Percentiles rank a stretch among this genome's conserved stretches.
These are phyloP conservation scores for Skeletonema costatum DNA, from an alignment of 108 stramenopile genomes.

Conservation along the genomic window DNA sequence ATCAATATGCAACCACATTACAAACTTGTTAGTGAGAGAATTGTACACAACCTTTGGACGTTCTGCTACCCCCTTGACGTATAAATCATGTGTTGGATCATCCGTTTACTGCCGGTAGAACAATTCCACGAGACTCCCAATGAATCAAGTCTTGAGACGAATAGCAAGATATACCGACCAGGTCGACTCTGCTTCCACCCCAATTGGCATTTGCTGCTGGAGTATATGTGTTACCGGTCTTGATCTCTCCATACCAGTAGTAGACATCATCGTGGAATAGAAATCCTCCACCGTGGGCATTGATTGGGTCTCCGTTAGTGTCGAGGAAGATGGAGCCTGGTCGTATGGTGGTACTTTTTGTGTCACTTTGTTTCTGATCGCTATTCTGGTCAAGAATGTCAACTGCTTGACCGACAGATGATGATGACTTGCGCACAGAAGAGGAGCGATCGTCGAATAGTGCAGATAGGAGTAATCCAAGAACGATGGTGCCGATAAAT, in stretches of 20 bases:
- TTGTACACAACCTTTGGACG: constrained; percentile 32
- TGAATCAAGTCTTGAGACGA: constrained; percentile 13
- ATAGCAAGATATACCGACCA: constrained; percentile 25
- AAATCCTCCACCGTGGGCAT: constrained; percentile 34
- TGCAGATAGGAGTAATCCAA: too few relatives aligned
- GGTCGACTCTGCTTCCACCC: constrained; percentile 29
- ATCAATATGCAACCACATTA: constrained; percentile 34
- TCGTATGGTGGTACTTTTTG: neutral
- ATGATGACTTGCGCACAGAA: too few relatives aligned
- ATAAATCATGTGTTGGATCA: constrained; percentile 20
- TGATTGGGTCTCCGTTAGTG: constrained; percentile 19
- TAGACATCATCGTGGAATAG: constrained; percentile 14
- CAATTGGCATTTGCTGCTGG: constrained; percentile 17
- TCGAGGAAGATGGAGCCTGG: constrained; percentile 22
- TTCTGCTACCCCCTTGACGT: constrained; percentile 7
- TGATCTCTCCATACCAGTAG: constrained; percentile 39
- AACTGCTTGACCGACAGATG: too few relatives aligned
- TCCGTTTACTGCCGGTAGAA: constrained; percentile 2
- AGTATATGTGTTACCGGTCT: constrained; percentile 10
- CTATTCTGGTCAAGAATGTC: neutral
- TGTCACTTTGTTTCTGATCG: neutral
- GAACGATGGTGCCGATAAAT: too few relatives aligned
- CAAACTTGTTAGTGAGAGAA: constrained; percentile 16
- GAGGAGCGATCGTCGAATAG: too few relatives aligned
- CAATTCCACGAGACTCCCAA: constrained; percentile 17